These are phyloP conservation scores for Penicillium cosmopolitanum DNA, from an alignment of 495 filamentous ascomycete genomes.

Conservation along the genomic window DNA sequence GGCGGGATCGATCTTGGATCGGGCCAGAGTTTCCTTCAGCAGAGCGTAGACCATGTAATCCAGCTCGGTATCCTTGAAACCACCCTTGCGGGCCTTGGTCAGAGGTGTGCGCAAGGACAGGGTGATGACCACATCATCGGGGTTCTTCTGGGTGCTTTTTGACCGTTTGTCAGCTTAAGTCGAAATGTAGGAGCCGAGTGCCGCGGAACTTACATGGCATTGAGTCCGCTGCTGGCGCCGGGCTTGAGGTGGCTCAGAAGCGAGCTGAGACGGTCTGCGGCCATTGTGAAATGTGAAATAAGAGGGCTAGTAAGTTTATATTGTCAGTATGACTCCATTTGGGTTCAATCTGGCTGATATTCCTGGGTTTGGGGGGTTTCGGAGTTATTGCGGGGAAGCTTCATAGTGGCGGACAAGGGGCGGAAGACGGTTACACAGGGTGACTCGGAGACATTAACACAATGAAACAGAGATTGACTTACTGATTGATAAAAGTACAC, in stretches of 20 bases:
- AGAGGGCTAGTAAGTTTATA: slow-evolving; percentile 4
- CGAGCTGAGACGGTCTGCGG: slow-evolving; percentile 80
- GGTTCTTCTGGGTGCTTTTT: slow-evolving; percentile 83
- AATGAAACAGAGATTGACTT: slow-evolving; percentile 12
- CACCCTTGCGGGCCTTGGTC: slow-evolving; percentile 78
- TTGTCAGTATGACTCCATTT: neutral
- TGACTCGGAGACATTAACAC: neutral
- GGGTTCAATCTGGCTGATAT: neutral
- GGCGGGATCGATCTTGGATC: slow-evolving; percentile 77
- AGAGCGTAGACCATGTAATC: slow-evolving; percentile 83
- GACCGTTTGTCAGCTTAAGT: slow-evolving; percentile 11
- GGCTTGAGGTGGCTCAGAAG: slow-evolving; percentile 87
- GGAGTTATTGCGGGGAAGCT: slow-evolving; percentile 32
- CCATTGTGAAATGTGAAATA: slow-evolving; percentile 60
- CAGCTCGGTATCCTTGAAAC: slow-evolving; percentile 92
- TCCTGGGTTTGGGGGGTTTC: slow-evolving; percentile 8
- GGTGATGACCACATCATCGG: slow-evolving; percentile 95
- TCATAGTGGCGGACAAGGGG: slow-evolving; percentile 5
- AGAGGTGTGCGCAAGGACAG: slow-evolving; percentile 78
- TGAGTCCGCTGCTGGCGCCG: slow-evolving; percentile 55
- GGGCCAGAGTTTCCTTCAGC: slow-evolving; percentile 72
- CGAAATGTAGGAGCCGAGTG: slow-evolving; percentile 3
- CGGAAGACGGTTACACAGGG: neutral
- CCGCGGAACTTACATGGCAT: slow-evolving; percentile 67
- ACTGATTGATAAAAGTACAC: slow-evolving; percentile 16